Evolutionary conservation across 441 rosid species (phyloP).

Genomic region (Hura crepitans): DNA sequence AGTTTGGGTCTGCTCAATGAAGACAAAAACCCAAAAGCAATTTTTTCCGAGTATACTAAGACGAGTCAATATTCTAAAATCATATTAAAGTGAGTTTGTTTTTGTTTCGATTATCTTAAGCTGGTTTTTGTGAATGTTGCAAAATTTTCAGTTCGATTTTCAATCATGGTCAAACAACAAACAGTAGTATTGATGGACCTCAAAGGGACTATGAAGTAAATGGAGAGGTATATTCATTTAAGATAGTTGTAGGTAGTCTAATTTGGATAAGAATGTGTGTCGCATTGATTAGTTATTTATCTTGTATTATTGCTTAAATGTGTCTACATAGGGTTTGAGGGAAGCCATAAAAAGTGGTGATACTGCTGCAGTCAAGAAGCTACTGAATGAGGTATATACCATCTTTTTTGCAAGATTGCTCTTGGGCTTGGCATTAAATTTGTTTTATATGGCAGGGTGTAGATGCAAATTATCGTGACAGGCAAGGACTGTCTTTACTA

Average conservation of each 20-base stretch:
- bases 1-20: background rate
- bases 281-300: slow-evolving; percentile 2
- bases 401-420: slow-evolving; percentile 16
- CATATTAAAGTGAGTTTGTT: background rate
- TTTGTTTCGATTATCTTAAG: slow-evolving; percentile 1
- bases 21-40: background rate
- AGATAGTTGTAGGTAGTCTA: slow-evolving; percentile 4
- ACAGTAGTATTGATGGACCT: slow-evolving; percentile 39
- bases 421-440: slow-evolving; percentile 15
- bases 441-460: slow-evolving; percentile 57
- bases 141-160: slow-evolving; percentile 49
- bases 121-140: slow-evolving; percentile 16
- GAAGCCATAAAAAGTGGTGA: slow-evolving; percentile 94
- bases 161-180: slow-evolving; percentile 47
- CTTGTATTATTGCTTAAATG: slow-evolving; percentile 12
- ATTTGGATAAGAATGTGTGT: slow-evolving; percentile 5
- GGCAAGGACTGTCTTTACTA: slow-evolving; percentile 82
- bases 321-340: slow-evolving; percentile 64
- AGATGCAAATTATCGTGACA: slow-evolving; percentile 89
- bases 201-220: slow-evolving; percentile 68
- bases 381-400: slow-evolving; percentile 60
- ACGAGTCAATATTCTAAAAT: background rate
- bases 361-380: slow-evolving; percentile 68
- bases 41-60: background rate
- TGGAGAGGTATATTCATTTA: slow-evolving; percentile 64